Percentiles rank a stretch among this genome's conserved stretches.
These are phyloP conservation scores for Furcasterigmium sp. DNA, from an alignment of 2,329 filamentous ascomycete species.

Conservation along the genomic window DNA sequence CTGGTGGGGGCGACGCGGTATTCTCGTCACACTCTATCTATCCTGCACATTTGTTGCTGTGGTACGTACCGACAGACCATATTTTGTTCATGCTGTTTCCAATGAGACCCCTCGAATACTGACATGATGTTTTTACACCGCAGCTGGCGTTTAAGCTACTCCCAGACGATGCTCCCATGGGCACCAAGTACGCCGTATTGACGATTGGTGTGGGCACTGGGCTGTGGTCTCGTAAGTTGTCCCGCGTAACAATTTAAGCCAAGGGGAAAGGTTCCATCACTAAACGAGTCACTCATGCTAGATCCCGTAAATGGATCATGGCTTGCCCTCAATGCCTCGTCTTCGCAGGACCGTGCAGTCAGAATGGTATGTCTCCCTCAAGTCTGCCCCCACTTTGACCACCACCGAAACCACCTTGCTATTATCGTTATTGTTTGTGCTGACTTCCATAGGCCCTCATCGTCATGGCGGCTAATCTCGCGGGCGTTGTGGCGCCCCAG, in stretches of 20 bases:
- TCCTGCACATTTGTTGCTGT: no score
- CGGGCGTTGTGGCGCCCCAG: slow-evolving; percentile 21
- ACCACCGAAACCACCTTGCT: no score
- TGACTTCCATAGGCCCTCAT: slow-evolving; percentile 16
- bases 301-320: slow-evolving; percentile 15
- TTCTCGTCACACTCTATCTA: no score
- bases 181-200: slow-evolving; percentile 10
- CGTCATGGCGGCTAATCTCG: slow-evolving; percentile 24
- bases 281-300: not conserved
- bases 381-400: no score
- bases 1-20: no score
- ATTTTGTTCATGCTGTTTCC: no score
- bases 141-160: slow-evolving; percentile 12
- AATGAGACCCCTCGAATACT: no score
- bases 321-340: slow-evolving; percentile 10
- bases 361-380: slow-evolving; percentile 1
- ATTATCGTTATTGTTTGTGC: not conserved
- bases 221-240: slow-evolving; percentile 13
- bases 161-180: slow-evolving; percentile 4
- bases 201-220: slow-evolving; percentile 11
- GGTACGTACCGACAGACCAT: no score
- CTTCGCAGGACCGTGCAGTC: slow-evolving; percentile 7
- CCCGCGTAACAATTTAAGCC: no score
- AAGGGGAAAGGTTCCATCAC: no score
- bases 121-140: no score